phyloP scores from a whole-genome alignment of 495 filamentous ascomycete species.

The Chaetomium tenue region DNA sequence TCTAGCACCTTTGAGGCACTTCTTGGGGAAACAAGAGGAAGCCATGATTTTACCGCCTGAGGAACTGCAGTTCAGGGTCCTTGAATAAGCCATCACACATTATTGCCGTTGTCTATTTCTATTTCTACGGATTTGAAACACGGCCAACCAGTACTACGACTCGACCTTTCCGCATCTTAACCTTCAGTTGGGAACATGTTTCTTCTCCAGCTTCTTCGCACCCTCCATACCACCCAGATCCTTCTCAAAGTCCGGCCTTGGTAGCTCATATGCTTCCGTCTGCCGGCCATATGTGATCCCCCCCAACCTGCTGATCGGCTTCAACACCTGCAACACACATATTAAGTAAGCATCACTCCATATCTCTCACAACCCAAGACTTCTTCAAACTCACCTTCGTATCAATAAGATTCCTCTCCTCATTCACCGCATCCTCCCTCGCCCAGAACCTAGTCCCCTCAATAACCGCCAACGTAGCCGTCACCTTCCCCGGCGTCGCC shows the following conservation, averaged over 20 bases:
- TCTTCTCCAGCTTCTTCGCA: constrained; percentile 38
- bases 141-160: background rate
- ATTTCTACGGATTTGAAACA: constrained; percentile 9
- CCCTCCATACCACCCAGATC: constrained; percentile 44
- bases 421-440: constrained; percentile 81
- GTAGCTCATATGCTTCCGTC: constrained; percentile 72
- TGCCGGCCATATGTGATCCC: constrained; percentile 78
- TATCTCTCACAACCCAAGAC: background rate
- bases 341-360: background rate
- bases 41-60: no score
- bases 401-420: constrained; percentile 69
- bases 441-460: constrained; percentile 90
- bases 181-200: constrained; percentile 16
- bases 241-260: constrained; percentile 64
- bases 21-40: no score
- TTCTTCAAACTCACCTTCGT: constrained; percentile 44
- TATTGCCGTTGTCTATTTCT: background rate
- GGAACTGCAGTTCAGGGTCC: background rate
- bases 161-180: background rate
- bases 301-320: constrained; percentile 75
- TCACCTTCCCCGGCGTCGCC: constrained; percentile 65
- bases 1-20: no score
- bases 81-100: background rate
- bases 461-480: constrained; percentile 69
- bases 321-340: constrained; percentile 47